Conservation (phyloP, 2,329 filamentous ascomycete species). For the Thielaviopsis euricoi region DNA sequence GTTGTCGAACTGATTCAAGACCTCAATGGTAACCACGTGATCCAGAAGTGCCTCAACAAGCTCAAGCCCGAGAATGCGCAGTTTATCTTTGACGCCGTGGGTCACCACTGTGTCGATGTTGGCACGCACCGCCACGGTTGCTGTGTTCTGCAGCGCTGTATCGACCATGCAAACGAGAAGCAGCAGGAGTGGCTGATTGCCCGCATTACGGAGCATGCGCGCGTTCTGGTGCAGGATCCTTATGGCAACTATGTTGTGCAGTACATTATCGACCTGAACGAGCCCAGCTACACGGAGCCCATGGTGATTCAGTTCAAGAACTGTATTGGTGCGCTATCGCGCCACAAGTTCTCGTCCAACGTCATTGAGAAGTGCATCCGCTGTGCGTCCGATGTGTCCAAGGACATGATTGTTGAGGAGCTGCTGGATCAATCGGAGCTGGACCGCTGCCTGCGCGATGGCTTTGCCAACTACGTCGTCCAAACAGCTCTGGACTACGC, state of each 20-base stretch:
- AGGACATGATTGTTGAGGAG: conserved; percentile 71
- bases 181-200: conserved; percentile 79
- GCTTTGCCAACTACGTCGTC: conserved; percentile 93
- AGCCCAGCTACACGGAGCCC: conserved; percentile 74
- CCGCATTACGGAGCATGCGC: conserved; percentile 78
- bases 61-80: conserved; percentile 69
- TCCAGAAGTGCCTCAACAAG: conserved; percentile 97
- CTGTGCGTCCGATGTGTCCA: conserved; percentile 58
- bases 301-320: conserved; percentile 68
- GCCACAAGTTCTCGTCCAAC: conserved; percentile 98
- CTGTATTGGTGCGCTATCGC: conserved; percentile 56
- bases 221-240: conserved; percentile 80
- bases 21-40: conserved; percentile 95
- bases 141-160: conserved; percentile 94
- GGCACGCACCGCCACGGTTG: conserved; percentile 96
- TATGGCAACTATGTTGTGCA: conserved; percentile 99
- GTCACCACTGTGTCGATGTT: conserved; percentile 69
- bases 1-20: conserved; percentile 95
- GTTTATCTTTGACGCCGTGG: conserved; percentile 95
- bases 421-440: conserved; percentile 60
- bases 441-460: conserved; percentile 77
- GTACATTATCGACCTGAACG: conserved; percentile 91
- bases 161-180: conserved; percentile 81
- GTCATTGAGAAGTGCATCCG: conserved; percentile 94
- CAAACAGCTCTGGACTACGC: conserved; percentile 87